Evolutionary conservation across 140 eudicot species (phyloP), one percentile per base, ranked within the genome.

Genomic region (Senecio squalidus): DNA sequence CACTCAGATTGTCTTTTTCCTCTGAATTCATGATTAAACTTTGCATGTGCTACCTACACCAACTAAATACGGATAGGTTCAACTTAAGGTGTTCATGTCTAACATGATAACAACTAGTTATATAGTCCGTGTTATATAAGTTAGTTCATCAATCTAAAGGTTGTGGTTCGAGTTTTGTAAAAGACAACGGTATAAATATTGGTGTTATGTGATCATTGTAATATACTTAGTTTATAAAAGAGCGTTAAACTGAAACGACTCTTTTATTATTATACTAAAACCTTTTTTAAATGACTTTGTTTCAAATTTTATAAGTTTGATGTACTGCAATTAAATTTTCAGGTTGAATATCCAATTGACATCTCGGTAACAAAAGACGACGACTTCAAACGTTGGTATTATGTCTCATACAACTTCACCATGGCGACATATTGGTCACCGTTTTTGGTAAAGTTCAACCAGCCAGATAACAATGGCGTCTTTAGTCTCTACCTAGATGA

Each of bases 271-370:
- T n/a, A n/a, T n/a, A n/a, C n/a, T n/a, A n/a, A n/a, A n/a, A n/a
- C n/a, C n/a, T n/a, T n/a, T n/a, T n/a, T n/a, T n/a, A n/a, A n/a
- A n/a, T n/a, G n/a, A n/a, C n/a, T n/a, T n/a, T n/a, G n/a, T n/a
- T n/a, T n/a, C n/a, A n/a, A n/a, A n/a, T n/a, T n/a, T n/a, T n/a
- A n/a, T n/a, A n/a, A 0, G 8, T 43, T 2, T 43, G 15, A 5
- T 50, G 17, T 14, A 6, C 29, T 29, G 2, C 13, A 21, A 21
- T 54, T 54, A 2, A 54, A 16, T 18, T 49, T 26, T 43, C 39
- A 83, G 92, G 86, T 80, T 29, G 78, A 71, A 57, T 76, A 69
- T 62, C 86, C 92, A 0, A 25, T 72, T 14, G 86, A 83, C 33
- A 73, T 22, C 26, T 83, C 91, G 5, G 60, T 71, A 41, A 76